Evolutionary conservation across 2,329 filamentous ascomycete species (phyloP).

Genomic region (Cordyceps fumosorosea): DNA sequence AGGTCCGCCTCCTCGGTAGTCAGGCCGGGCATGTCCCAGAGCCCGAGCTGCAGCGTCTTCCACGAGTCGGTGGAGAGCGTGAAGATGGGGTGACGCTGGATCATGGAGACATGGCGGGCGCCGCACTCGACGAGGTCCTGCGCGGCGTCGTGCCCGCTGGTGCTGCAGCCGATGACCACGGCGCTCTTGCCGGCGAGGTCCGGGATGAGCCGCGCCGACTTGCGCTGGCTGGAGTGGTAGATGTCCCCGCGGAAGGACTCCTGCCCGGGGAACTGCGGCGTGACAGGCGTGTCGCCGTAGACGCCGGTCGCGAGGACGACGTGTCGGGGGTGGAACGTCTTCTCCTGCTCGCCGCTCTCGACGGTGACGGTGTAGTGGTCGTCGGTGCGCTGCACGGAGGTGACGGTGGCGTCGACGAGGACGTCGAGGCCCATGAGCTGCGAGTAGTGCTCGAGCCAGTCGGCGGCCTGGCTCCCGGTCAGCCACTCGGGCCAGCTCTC

Average conservation of each 20-base stretch:
- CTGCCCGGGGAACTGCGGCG: conserved; percentile 34
- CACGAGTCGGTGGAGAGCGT: conserved; percentile 37
- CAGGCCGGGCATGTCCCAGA: conserved; percentile 28
- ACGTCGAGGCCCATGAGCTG: conserved; percentile 7
- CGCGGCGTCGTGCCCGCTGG: conserved; percentile 43
- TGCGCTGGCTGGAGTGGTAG: conserved; percentile 38
- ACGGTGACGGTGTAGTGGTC: conserved; percentile 23
- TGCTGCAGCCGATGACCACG: conserved; percentile 42
- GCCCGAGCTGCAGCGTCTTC: conserved; percentile 36
- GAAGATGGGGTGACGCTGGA: conserved; percentile 46
- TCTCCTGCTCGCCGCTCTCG: conserved; percentile 17
- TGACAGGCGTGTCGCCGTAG: conserved; percentile 29
- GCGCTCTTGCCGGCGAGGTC: conserved; percentile 32
- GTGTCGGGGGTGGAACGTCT: conserved; percentile 30
- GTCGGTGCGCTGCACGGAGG: conserved; percentile 28
- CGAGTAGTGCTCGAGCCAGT: conserved; percentile 9
- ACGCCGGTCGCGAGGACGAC: conserved; percentile 43
- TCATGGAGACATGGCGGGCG: conserved; percentile 40
- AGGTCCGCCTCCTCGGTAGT: conserved; percentile 46
- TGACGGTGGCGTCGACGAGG: conserved; percentile 25
- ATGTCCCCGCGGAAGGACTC: conserved; percentile 34
- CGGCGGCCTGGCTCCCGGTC: conserved; percentile 9
- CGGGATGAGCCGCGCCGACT: conserved; percentile 18
- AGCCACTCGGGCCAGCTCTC: conserved; percentile 8
- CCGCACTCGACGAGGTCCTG: conserved; percentile 44